These are phyloP conservation scores for Penicillium sp. DNA, from an alignment of 2,329 filamentous ascomycete species.

Conservation along the genomic window DNA sequence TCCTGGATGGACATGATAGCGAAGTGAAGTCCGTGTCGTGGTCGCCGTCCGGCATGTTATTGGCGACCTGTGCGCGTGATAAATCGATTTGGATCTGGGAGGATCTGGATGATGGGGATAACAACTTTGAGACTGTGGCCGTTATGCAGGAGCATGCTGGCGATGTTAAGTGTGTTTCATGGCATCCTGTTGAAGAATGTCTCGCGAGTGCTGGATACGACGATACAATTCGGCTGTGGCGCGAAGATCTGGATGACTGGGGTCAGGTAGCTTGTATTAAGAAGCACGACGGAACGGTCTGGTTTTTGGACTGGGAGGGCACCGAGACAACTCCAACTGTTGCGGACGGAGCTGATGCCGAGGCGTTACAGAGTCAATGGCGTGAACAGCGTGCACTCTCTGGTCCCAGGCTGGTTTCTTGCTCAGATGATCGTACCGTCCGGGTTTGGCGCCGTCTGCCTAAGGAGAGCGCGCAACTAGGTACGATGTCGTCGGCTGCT, in stretches of 20 bases:
- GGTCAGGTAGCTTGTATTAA: constrained; percentile 79
- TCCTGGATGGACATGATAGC: constrained; percentile 91
- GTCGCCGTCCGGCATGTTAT: constrained; percentile 65
- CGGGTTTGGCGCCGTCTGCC: constrained; percentile 73
- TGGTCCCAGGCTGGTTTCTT: constrained; percentile 69
- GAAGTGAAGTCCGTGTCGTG: constrained; percentile 83
- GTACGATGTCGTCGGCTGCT: constrained; percentile 39
- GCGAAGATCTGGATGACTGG: constrained; percentile 93
- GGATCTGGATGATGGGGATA: constrained; percentile 78
- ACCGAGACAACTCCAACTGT: constrained; percentile 30
- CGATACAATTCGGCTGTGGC: constrained; percentile 83
- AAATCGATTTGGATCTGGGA: constrained; percentile 99
- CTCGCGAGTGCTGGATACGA: constrained; percentile 93
- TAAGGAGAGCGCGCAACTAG: constrained; percentile 41
- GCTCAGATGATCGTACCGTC: constrained; percentile 78
- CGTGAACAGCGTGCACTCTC: constrained; percentile 30
- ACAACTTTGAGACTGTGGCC: constrained; percentile 95
- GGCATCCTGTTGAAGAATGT: constrained; percentile 79
- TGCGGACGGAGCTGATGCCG: neutral
- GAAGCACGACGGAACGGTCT: constrained; percentile 83
- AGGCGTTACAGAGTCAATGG: constrained; percentile 23
- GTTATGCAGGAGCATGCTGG: constrained; percentile 92
- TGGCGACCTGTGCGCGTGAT: constrained; percentile 89
- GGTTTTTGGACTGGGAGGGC: constrained; percentile 72
- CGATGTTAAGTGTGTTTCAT: constrained; percentile 91